Conservation (phyloP, 192 early-diverging fungal genomes). For the Backusella tuberculispora region DNA sequence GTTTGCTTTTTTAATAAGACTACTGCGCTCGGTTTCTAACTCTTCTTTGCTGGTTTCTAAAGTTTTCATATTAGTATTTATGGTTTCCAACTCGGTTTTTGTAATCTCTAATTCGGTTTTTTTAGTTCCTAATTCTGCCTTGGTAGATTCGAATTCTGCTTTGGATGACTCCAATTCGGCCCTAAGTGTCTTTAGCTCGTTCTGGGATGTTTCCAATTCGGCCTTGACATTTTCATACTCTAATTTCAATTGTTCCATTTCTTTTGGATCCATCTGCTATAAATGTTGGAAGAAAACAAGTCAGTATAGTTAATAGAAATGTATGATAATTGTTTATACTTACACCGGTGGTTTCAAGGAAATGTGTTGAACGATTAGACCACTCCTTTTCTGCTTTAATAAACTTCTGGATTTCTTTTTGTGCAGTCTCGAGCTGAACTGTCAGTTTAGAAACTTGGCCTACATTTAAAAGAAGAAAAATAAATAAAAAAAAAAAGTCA, state of each 20-base stretch:
- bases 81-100: neutral
- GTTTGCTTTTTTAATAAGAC: neutral
- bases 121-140: neutral
- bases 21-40: neutral
- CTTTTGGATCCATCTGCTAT: conserved; percentile 7
- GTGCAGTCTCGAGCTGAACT: neutral
- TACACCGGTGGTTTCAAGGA: neutral
- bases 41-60: neutral
- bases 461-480: neutral
- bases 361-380: neutral
- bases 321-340: neutral
- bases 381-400: neutral
- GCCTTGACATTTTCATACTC: neutral
- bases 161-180: neutral
- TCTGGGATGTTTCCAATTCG: neutral
- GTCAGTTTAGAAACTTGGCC: neutral
- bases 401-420: neutral
- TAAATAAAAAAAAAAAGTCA: neutral
- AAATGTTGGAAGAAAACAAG: neutral
- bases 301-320: neutral
- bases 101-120: neutral
- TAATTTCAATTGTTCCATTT: neutral
- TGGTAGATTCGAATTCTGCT: neutral
- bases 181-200: neutral
- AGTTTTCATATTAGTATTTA: neutral